Base-by-base conservation (phyloP, 2,329 filamentous ascomycete genomes). In the Truncatella angustata region DNA sequence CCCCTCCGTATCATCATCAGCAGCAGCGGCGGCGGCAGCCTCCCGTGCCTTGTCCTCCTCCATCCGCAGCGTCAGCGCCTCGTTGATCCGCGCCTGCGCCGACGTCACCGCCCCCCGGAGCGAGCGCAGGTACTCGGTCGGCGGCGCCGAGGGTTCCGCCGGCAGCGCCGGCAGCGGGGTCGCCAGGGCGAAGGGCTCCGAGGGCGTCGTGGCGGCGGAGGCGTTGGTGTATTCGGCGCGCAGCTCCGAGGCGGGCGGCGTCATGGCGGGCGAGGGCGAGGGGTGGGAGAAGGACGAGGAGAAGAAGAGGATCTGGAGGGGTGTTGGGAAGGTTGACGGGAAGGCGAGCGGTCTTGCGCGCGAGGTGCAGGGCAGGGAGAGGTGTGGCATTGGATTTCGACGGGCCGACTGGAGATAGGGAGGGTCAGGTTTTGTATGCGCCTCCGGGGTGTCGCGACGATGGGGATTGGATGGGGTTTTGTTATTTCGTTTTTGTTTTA, bases 21-120 rank as follows among this genome's bases (percentile, higher is more conserved):
- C 46, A 24, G 54, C 61, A 3, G 50, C 51, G 43, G 54, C 62
- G 36, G 53, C 63, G 45, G 52, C 67, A 3, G 69, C 70, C 14
- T 76, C 76, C 12, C 73, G 71, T 7, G 70, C 72, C 64, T 86
- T 87, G 65, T 91, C 88, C 55, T 87, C 78, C 34, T 86, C 87
- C 89, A 92, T 92, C 52, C 85, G 82, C 49, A 74, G 66, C 4
- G 89, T 92, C 54, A 93, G 76, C 65, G 88, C 85, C 56, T 72
- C 74, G 70, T 93, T 93, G 66, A 92, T 74, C 47, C 78, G 73
- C 52, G 77, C 77, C 65, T 92, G 89, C n/a, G 87, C 71, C 7
- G 75, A 66, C 1, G 71, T 65, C 26, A 84, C 74, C n/a, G 81
- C 80, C 11, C 70, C 61, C 43, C 85, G 81, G 10, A 92, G 78